phyloP scores from a whole-genome alignment of 1,284 basidiomycete genomes.

The Wallemia hederae region DNA sequence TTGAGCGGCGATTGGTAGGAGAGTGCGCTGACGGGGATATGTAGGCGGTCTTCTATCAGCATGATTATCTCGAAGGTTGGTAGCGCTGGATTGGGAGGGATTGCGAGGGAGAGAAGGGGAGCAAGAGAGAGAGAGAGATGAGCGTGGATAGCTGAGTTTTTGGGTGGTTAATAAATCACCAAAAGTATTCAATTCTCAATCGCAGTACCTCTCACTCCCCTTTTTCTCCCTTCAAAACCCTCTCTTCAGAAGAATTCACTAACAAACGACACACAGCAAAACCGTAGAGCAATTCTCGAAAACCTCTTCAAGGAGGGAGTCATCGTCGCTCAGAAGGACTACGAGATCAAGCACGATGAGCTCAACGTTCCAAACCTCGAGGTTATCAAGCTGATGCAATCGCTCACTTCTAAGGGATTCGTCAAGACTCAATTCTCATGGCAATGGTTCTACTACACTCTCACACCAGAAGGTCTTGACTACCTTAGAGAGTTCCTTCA shows the following conservation, averaged over 20 bases:
- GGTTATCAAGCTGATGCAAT: constrained; percentile 98
- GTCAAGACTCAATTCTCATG: constrained; percentile 64
- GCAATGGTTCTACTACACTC: constrained; percentile 49
- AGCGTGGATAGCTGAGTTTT: too few relatives aligned
- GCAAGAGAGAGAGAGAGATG: too few relatives aligned
- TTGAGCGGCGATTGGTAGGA: not conserved
- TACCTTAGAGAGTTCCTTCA: constrained; percentile 86
- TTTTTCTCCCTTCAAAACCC: too few relatives aligned
- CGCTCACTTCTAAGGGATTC: constrained; percentile 74
- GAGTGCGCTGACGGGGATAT: not conserved
- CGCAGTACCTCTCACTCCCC: too few relatives aligned
- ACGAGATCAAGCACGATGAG: constrained; percentile 90
- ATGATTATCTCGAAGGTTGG: not conserved
- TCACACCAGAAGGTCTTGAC: constrained; percentile 80
- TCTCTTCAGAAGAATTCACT: too few relatives aligned
- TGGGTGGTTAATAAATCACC: too few relatives aligned
- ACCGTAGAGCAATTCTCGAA: constrained; percentile 70
- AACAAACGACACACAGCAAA: constrained; percentile 21
- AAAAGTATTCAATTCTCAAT: too few relatives aligned
- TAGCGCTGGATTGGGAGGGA: too few relatives aligned
- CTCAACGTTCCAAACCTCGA: constrained; percentile 88
- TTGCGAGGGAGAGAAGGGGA: too few relatives aligned
- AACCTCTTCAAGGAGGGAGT: constrained; percentile 99
- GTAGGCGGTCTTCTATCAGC: not conserved
- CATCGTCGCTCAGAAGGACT: constrained; percentile 97